phyloP scores from a whole-genome alignment of 2,329 filamentous ascomycete species.

The Phialocephala subalpina region DNA sequence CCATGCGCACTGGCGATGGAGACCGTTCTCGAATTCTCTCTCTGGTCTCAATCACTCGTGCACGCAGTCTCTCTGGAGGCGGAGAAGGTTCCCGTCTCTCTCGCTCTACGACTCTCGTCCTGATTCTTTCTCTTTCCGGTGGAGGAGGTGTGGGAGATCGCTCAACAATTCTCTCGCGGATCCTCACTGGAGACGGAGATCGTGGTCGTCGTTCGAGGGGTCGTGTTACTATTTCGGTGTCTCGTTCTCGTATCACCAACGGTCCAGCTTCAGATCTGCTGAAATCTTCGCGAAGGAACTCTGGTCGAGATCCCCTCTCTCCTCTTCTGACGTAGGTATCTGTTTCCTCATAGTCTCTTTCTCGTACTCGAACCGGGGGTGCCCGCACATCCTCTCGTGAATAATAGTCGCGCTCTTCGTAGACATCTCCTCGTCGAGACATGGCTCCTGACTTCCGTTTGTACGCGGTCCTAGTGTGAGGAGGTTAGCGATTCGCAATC shows the following conservation, averaged over 20 bases:
- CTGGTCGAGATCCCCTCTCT: constrained; percentile 38
- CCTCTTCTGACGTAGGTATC: constrained; percentile 38
- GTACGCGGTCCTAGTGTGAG: background rate
- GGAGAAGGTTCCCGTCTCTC: constrained; percentile 39
- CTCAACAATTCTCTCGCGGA: constrained; percentile 39
- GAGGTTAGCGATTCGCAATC: background rate
- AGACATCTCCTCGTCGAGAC: constrained; percentile 28
- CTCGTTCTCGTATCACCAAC: constrained; percentile 42
- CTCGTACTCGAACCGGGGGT: constrained; percentile 36
- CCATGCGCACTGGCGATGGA: constrained; percentile 37
- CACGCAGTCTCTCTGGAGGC: constrained; percentile 39
- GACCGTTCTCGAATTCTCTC: constrained; percentile 40
- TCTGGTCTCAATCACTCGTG: constrained; percentile 42
- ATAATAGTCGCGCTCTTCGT: constrained; percentile 41
- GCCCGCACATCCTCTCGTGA: constrained; percentile 29
- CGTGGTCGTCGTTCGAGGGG: constrained; percentile 40
- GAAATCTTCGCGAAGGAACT: constrained; percentile 43
- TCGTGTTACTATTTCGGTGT: constrained; percentile 38
- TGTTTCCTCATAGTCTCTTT: constrained; percentile 41
- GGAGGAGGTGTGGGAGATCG: constrained; percentile 34
- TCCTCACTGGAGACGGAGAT: constrained; percentile 40
- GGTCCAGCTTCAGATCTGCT: constrained; percentile 36
- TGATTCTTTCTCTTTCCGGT: constrained; percentile 30
- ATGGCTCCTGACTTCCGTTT: constrained; percentile 14
- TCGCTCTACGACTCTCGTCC: constrained; percentile 37